Evolutionary conservation across 495 filamentous ascomycete genomes (phyloP), one percentile per base, ranked within the genome.

Genomic region (Annulohypoxylon stygium): DNA sequence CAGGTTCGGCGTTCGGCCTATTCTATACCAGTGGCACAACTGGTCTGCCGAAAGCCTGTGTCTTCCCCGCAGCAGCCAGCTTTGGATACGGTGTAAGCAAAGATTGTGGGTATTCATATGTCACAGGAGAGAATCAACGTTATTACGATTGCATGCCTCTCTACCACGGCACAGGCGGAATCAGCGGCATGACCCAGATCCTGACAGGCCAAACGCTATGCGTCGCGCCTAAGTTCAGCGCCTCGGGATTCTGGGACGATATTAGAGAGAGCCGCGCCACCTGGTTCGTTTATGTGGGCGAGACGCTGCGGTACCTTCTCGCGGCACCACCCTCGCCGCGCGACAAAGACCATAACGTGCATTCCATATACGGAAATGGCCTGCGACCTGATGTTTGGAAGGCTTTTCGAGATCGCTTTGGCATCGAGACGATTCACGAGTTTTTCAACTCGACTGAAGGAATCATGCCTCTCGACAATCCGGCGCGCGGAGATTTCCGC

Each of bases 111-210:
- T 77, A 59, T 26, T 74, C 72, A 3, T 75, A 76, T 53, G 75
- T 79, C 45, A 58, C 69, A 18, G 57, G 61, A 25, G 69, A 74
- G 1, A 48, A 76, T 50, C 89, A 92, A 74, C 81, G 90, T 20
- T 92, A 89, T 88, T 93, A 93, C 79, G 84, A 87, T 73, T 92
- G 91, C 76, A 94, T 95, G 92, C 92, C 93, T 2, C 78, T 93
- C 14, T 95, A 94, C 78, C 93, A 95, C 76, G 92, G 92, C 9
- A 95, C 93, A 0, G 91, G 90, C 0, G 84, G 85, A 4, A 87
- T 92, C 41, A 80, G 79, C 11, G 78, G 86, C 25, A 86, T 91
- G 54, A 77, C 75, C 4, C 83, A 85, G 66, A 79, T 93, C 58
- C 74, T 88, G 4, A 81, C 70, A 14, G 92, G 92, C 1, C 77